phyloP scores from a whole-genome alignment of 73 alveolate species.

The Halteria grandinella region DNA sequence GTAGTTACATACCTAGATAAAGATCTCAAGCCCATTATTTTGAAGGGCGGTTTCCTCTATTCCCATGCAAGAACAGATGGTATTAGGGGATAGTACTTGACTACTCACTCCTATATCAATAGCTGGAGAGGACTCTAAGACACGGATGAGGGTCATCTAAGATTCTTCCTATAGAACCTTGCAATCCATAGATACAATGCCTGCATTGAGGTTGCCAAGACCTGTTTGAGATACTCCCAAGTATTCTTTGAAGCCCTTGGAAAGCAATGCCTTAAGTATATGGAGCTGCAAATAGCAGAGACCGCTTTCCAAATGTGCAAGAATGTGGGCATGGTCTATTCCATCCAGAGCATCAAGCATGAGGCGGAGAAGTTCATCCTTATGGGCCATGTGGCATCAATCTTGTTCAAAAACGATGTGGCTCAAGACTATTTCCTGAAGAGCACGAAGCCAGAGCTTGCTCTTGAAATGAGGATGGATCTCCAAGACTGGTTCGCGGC shows the following conservation, averaged over 20 bases:
- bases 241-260: conserved; percentile 89
- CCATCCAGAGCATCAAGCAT: conserved; percentile 84
- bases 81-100: conserved; percentile 79
- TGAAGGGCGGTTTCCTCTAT: conserved; percentile 83
- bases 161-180: conserved; percentile 91
- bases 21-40: conserved; percentile 87
- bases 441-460: conserved; percentile 91
- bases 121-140: conserved; percentile 92
- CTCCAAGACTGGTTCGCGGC: conserved; percentile 97
- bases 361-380: conserved; percentile 93
- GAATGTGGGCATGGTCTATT: conserved; percentile 92
- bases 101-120: conserved; percentile 87
- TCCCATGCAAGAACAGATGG: conserved; percentile 75
- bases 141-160: conserved; percentile 95
- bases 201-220: conserved; percentile 84
- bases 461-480: conserved; percentile 97
- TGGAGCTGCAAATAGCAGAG: conserved; percentile 93
- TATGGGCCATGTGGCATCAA: conserved; percentile 95
- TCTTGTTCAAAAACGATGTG: conserved; percentile 90
- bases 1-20: conserved; percentile 82
- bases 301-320: conserved; percentile 87
- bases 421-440: conserved; percentile 93
- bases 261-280: conserved; percentile 85
- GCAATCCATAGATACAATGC: conserved; percentile 81
- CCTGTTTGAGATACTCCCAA: conserved; percentile 74